Percentiles rank a stretch among this genome's conserved stretches.
phyloP scores from a whole-genome alignment of 345 rosid genomes.

The Salix suchowensis region DNA sequence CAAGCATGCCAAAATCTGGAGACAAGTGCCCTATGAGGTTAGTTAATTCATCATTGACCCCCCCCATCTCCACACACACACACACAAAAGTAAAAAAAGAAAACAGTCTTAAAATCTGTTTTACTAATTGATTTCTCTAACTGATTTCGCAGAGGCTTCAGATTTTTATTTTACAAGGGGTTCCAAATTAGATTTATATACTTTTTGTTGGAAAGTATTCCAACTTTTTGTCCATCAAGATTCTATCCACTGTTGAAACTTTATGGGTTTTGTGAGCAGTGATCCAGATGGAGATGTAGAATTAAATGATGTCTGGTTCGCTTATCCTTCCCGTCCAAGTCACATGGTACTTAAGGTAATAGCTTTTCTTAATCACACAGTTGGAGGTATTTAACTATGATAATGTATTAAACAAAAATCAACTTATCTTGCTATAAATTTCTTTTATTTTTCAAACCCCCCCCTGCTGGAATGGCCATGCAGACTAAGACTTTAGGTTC shows the following conservation, averaged over 20 bases:
- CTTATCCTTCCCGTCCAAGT: slow-evolving; percentile 95
- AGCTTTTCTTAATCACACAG: background rate
- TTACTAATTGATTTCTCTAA: background rate
- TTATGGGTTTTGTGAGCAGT: slow-evolving; percentile 32
- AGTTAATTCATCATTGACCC: slow-evolving; percentile 6
- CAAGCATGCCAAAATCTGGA: slow-evolving; percentile 76
- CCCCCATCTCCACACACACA: background rate
- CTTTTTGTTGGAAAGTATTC: background rate
- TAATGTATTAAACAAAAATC: background rate
- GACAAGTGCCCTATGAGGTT: slow-evolving; percentile 71
- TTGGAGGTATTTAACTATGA: background rate
- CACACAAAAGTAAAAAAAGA: no score
- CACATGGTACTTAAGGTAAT: slow-evolving; percentile 89
- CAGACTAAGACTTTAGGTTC: background rate
- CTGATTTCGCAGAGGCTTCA: background rate
- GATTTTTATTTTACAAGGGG: background rate
- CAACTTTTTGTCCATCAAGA: background rate
- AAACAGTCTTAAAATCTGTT: background rate
- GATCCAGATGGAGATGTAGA: slow-evolving; percentile 85
- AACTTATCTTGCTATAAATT: background rate
- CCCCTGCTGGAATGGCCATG: background rate
- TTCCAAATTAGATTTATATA: background rate
- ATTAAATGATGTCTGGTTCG: slow-evolving; percentile 90
- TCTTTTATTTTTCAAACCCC: background rate
- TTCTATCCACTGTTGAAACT: background rate